Conservation (phyloP, 257 asterid species). For the Solanum chmielewskii region DNA sequence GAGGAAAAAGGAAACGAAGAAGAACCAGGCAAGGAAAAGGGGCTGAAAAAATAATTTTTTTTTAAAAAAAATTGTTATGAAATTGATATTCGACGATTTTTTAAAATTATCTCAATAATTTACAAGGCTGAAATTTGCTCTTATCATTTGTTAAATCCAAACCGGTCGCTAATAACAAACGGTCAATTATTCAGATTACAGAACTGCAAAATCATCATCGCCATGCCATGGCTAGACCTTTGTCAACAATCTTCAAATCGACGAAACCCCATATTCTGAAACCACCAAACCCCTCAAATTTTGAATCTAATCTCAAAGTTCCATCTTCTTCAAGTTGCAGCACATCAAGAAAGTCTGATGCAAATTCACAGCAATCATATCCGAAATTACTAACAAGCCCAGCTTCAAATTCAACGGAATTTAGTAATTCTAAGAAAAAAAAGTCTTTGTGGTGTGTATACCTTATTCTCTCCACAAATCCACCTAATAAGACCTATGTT, state of each 20-base stretch:
- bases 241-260: conserved; percentile 54
- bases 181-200: neutral
- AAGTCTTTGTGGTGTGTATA: conserved; percentile 52
- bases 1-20: too few relatives aligned
- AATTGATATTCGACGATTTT: too few relatives aligned
- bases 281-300: conserved; percentile 3
- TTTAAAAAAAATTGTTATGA: too few relatives aligned
- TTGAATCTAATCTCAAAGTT: neutral
- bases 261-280: conserved; percentile 30
- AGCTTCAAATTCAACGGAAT: conserved; percentile 7
- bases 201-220: neutral
- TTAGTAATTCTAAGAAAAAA: neutral
- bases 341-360: neutral
- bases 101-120: too few relatives aligned
- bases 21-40: too few relatives aligned
- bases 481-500: conserved; percentile 70
- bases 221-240: conserved; percentile 20
- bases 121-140: neutral
- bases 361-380: conserved; percentile 1
- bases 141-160: neutral
- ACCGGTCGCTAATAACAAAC: neutral
- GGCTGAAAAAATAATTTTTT: neutral
- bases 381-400: neutral
- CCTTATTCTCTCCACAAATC: conserved; percentile 61
- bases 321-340: neutral